Base-by-base conservation (phyloP, 2,329 filamentous ascomycete species). In the Fusarium lyarnte region DNA sequence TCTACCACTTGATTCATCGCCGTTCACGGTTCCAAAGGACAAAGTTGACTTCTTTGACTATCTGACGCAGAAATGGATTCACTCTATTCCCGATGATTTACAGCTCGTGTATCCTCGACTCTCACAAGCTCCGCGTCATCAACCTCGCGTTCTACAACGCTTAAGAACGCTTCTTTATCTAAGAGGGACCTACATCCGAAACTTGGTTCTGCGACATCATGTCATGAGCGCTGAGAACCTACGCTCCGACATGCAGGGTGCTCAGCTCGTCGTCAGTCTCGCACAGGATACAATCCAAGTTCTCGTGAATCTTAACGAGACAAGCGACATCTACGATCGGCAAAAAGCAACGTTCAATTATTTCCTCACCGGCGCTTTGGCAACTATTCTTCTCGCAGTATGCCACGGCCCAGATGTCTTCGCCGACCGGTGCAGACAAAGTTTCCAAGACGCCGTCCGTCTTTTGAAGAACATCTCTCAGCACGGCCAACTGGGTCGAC, bases 231-330 rank as follows among this genome's bases (percentile, higher is more conserved):
- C 47, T 5, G 42, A 46, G 4, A 66, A 66, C 1, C 1, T 66
- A 7, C 63, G 59, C 3, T 43, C 59, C 0, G 59, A 66, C 2
- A 38, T 38, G 36, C 59, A 66, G 3, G 63, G 63, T 1, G 63
- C 63, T 12, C 41, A 64, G 21, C 49, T 66, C 2, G 63, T 64
- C 0, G 63, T 66, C 4, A 57, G 49, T 13, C 29, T 66, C 1
- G 63, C 63, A 6, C 63, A 66, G 14, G 63, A 66, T 10, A 66
- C 63, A 0, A 64, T 66, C 6, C 63, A 66, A 8, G 63, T 66
- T 1, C 8, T 66, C 1, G 59, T 66, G 4, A 51, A 66, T 27
- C 16, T 66, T 12, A 66, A 66, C 3, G 63, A 66, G 10, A 66
- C 63, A 12, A 66, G 63, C 2, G 59, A 66, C 2, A 66, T 66